Conservation (phyloP, 1,139 yeast species). For the Saccharomyces hybrid region DNA sequence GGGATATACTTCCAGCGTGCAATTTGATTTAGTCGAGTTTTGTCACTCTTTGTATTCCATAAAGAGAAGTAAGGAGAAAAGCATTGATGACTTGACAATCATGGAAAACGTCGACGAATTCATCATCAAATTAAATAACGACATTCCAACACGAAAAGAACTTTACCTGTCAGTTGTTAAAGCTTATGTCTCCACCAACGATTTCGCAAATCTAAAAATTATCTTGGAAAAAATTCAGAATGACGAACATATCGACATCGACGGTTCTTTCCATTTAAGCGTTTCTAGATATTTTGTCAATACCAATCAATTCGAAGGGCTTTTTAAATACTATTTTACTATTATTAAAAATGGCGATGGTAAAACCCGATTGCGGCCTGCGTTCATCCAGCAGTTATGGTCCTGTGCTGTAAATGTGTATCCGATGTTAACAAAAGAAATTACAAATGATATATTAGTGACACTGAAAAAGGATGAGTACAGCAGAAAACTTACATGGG, state of each 20-base stretch:
- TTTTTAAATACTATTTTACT: constrained; percentile 16
- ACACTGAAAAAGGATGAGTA: constrained; percentile 12
- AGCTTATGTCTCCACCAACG: constrained; percentile 12
- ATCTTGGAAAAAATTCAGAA: constrained; percentile 10
- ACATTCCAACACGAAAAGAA: constrained; percentile 4
- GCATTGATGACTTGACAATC: constrained; percentile 13
- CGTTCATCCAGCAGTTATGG: constrained; percentile 14
- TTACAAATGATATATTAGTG: constrained; percentile 17
- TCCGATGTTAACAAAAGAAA: constrained; percentile 17
- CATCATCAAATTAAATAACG: background rate
- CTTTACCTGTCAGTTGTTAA: constrained; percentile 14
- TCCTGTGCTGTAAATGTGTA: constrained; percentile 15
- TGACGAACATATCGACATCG: constrained; percentile 9
- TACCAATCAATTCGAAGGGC: constrained; percentile 15
- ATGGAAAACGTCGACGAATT: constrained; percentile 10
- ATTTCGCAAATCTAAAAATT: constrained; percentile 12
- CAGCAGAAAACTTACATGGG: constrained; percentile 10
- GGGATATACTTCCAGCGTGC: constrained; percentile 13
- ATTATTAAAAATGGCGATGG: constrained; percentile 7
- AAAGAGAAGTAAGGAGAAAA: constrained; percentile 7
- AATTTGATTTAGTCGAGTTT: constrained; percentile 16
- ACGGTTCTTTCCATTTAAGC: constrained; percentile 10
- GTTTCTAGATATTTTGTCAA: constrained; percentile 20
- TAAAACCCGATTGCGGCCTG: constrained; percentile 8
- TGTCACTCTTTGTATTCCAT: background rate